These are phyloP conservation scores for Pseudogymnoascus sp. DNA, from an alignment of 2,329 filamentous ascomycete genomes.

Conservation along the genomic window DNA sequence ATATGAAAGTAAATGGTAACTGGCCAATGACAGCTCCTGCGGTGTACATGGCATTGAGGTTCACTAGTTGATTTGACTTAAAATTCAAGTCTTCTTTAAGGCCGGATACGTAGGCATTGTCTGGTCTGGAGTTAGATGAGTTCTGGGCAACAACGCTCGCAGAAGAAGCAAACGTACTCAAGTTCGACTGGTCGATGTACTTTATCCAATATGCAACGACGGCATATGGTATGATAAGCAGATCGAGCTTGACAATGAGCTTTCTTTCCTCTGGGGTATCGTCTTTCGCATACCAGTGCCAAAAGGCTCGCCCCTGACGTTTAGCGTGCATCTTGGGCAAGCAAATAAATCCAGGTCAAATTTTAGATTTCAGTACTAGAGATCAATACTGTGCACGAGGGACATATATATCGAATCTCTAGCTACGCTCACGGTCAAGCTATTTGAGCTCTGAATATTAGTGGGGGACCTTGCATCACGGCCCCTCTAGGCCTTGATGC, in stretches of 20 bases:
- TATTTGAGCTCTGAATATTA: background rate
- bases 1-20: conserved; percentile 30
- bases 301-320: conserved; percentile 19
- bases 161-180: conserved; percentile 16
- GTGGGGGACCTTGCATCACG: background rate
- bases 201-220: conserved; percentile 47
- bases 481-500: background rate
- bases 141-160: background rate
- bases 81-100: conserved; percentile 33
- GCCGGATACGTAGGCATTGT: conserved; percentile 34
- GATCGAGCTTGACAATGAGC: conserved; percentile 48
- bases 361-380: background rate
- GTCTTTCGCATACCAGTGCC: conserved; percentile 41
- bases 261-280: conserved; percentile 44
- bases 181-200: conserved; percentile 22
- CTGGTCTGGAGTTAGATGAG: conserved; percentile 21
- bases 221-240: conserved; percentile 49
- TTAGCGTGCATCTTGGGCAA: conserved; percentile 13
- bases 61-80: conserved; percentile 34
- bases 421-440: background rate
- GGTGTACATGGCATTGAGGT: conserved; percentile 35
- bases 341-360: background rate
- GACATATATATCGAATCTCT: background rate
- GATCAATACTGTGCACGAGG: background rate
- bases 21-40: conserved; percentile 49